Evolutionary conservation across 2,329 filamentous ascomycete species (phyloP), one percentile per base, ranked within the genome.

Genomic region (Arthrobotrys sinensis): DNA sequence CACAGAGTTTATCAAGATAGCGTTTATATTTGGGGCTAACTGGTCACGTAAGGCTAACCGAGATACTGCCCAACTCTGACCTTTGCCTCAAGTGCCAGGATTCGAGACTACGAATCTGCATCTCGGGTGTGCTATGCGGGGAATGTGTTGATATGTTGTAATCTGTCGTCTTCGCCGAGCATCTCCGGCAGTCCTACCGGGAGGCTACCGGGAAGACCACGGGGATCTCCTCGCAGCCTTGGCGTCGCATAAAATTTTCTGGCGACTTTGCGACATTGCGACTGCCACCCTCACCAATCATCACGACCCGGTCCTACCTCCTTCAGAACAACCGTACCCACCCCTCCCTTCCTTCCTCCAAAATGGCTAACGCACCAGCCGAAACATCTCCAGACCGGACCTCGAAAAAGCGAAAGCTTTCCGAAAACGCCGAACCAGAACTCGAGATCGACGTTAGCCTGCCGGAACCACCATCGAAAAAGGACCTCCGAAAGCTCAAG

Each of bases 401-500:
- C 14, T 78, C 67, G 1, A 91, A 88, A 83, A 93, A 96, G 86
- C 91, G 92, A 84, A 96, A 95, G 85, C 86, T 90, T 62, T 85
- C 85, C 16, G 80, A 87, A 68, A 60, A 57, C 38, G 12, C 65
- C 6, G 84, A 88, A 68, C 88, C 91, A 57, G 92, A 94, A 82
- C 91, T 99, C 82, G 93, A 97, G 84, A 94, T 99, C 83, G 93
- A 99, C 84, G 86, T 99, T 80, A 88, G 87, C 80, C 90, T 92
- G n/a, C 96, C 96, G 28, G 94, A 98, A 83, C 96, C 96, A 19
- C 93, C 93, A 0, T 98, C 96, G 38, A 99, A 98, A 85, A 96
- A 96, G 84, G 94, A 93, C 79, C 90, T 94, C 81, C 93, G 96
- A 83, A 91, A 91, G 79, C 89, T 96, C 75, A 98, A 97, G 85